Evolutionary conservation across 306 rosid species (phyloP).

Genomic region (Begonia fuchsioides): DNA sequence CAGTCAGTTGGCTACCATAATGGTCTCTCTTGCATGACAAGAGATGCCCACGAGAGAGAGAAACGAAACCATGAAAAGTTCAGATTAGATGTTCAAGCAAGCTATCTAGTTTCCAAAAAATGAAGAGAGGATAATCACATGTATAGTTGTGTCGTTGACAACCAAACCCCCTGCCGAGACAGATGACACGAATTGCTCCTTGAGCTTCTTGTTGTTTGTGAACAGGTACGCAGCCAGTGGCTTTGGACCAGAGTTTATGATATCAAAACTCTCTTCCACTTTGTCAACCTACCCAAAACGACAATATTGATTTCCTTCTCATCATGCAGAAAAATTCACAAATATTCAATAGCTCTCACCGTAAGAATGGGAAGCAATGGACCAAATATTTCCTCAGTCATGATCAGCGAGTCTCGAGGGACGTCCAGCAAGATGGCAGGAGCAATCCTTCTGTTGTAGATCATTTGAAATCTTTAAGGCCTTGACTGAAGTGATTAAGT

Average conservation of each 20-base stretch:
- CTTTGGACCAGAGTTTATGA: conserved; percentile 71
- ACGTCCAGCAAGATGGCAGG: conserved; percentile 86
- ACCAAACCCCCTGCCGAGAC: conserved; percentile 89
- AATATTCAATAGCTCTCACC: conserved; percentile 26
- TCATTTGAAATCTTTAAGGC: conserved; percentile 4
- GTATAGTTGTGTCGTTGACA: conserved; percentile 67
- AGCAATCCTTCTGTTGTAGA: conserved; percentile 54
- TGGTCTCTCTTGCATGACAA: too few relatives aligned
- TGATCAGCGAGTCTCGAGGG: conserved; percentile 60
- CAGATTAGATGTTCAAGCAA: too few relatives aligned
- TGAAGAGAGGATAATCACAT: conserved; percentile 32
- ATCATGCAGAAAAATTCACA: not conserved
- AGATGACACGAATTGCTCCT: conserved; percentile 46
- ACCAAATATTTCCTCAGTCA: conserved; percentile 92
- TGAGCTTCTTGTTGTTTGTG: conserved; percentile 58
- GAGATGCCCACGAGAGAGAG: too few relatives aligned
- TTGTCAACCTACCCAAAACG: conserved; percentile 55
- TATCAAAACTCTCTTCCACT: conserved; percentile 61
- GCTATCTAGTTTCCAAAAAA: not conserved
- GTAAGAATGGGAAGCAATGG: conserved; percentile 88
- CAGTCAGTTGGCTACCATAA: not conserved
- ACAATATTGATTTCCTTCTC: not conserved
- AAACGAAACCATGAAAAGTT: too few relatives aligned
- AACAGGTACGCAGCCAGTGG: conserved; percentile 96
- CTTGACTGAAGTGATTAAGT: conserved; percentile 9